Evolutionary conservation across 352 stramenopile species (phyloP).

Genomic region (Globisporangium canariense): DNA sequence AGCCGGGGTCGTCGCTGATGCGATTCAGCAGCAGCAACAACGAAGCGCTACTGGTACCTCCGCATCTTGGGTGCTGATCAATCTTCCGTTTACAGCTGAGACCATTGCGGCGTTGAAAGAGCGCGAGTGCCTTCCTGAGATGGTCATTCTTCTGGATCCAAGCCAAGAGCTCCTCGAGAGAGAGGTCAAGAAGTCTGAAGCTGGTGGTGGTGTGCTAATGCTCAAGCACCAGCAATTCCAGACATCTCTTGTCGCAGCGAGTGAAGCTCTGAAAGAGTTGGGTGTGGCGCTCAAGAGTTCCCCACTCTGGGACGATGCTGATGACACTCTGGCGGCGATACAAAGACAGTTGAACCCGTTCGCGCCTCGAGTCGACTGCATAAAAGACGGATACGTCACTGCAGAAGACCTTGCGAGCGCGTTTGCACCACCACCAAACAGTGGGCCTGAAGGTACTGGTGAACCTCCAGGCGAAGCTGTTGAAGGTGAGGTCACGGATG

Average conservation of each 20-base stretch:
- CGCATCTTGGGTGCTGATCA: constrained; percentile 43
- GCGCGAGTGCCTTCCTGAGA: constrained; percentile 43
- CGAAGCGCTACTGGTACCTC: not conserved
- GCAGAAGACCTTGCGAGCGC: constrained; percentile 27
- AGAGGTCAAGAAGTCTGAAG: constrained; percentile 15
- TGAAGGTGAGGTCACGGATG: not conserved
- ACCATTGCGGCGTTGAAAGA: constrained; percentile 34
- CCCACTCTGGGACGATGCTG: constrained; percentile 8
- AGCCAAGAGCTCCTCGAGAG: constrained; percentile 17
- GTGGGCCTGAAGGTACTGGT: constrained; percentile 16
- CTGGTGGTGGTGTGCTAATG: constrained; percentile 11
- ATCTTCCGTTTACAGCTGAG: constrained; percentile 40
- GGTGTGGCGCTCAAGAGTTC: constrained; percentile 12
- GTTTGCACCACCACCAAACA: constrained; percentile 22
- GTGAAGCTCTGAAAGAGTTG: constrained; percentile 13
- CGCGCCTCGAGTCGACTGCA: constrained; percentile 37
- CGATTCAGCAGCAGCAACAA: constrained; percentile 13
- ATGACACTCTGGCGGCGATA: constrained; percentile 32
- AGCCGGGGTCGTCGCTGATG: constrained; percentile 23
- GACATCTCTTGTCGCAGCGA: constrained; percentile 16
- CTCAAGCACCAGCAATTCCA: constrained; percentile 32
- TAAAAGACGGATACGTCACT: constrained; percentile 34
- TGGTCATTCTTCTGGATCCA: constrained; percentile 41
- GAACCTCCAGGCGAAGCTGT: not conserved
- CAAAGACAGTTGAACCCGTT: constrained; percentile 33